Conservation (phyloP, 768 basidiomycete species). For the Xerocomellus intermedius region DNA sequence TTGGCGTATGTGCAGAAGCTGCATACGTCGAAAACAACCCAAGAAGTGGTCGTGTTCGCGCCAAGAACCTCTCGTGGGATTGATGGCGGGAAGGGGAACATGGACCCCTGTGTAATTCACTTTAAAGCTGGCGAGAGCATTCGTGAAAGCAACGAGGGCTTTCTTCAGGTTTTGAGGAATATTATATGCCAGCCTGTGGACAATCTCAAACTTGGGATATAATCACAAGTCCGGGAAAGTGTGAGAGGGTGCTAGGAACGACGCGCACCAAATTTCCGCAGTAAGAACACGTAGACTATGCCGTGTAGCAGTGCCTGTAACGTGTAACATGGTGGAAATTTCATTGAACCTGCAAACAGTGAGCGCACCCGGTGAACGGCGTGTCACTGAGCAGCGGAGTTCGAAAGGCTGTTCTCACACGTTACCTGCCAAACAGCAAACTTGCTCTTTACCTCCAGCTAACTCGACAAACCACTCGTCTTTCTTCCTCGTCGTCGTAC, state of each 20-base stretch:
- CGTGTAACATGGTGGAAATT: neutral
- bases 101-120: neutral
- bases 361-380: neutral
- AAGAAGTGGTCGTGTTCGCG: neutral
- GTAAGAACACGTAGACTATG: slow-evolving; percentile 19
- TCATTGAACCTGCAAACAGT: neutral
- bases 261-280: slow-evolving; percentile 1
- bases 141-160: neutral
- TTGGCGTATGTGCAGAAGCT: neutral
- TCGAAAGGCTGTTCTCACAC: slow-evolving; percentile 34
- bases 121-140: neutral
- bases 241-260: neutral
- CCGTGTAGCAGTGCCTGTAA: slow-evolving; percentile 12
- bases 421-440: slow-evolving; percentile 31
- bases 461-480: slow-evolving; percentile 27
- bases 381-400: slow-evolving; percentile 31
- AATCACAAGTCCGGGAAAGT: neutral
- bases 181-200: neutral
- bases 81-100: neutral
- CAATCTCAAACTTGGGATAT: neutral
- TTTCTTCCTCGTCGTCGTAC: slow-evolving; percentile 29
- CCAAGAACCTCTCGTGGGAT: neutral
- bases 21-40: neutral
- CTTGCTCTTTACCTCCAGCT: slow-evolving; percentile 33
- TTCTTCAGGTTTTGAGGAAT: neutral